These are phyloP conservation scores for Primulina huaijiensis DNA, from an alignment of 257 asterid species.

Conservation along the genomic window DNA sequence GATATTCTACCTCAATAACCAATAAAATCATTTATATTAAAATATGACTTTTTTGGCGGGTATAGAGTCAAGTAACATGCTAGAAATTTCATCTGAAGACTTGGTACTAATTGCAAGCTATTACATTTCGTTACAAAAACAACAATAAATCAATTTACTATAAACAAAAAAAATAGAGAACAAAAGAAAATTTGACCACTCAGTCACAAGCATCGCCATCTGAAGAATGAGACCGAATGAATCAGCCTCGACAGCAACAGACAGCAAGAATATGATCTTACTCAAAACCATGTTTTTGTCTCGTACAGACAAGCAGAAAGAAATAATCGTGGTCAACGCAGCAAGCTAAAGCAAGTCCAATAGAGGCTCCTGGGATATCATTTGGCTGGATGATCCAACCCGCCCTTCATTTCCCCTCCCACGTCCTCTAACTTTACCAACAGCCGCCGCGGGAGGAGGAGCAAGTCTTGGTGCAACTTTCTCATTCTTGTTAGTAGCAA, in stretches of 20 bases:
- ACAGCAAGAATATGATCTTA: not conserved
- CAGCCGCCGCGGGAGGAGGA: constrained; percentile 85
- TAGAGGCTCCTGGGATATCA: constrained; percentile 59
- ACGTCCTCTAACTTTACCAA: constrained; percentile 85
- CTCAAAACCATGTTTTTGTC: not conserved
- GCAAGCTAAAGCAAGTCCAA: constrained; percentile 69
- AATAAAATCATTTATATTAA: too few species aligned
- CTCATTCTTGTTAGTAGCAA: constrained; percentile 67
- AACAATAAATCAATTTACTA: not conserved
- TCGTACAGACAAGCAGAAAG: constrained; percentile 1
- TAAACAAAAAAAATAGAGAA: too few species aligned
- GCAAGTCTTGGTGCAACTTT: constrained; percentile 77
- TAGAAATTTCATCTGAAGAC: not conserved
- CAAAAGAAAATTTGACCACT: not conserved
- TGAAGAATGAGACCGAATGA: not conserved
- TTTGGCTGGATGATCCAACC: constrained; percentile 30
- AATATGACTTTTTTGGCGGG: too few species aligned
- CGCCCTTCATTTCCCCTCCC: constrained; percentile 78
- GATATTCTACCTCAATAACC: too few species aligned
- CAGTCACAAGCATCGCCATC: not conserved
- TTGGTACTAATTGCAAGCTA: not conserved
- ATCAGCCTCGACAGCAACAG: not conserved
- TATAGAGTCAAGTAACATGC: not conserved
- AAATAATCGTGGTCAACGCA: not conserved
- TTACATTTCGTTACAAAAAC: not conserved